These are phyloP conservation scores for Lecanosticta acicola DNA, from an alignment of 2,329 filamentous ascomycete species.

Conservation along the genomic window DNA sequence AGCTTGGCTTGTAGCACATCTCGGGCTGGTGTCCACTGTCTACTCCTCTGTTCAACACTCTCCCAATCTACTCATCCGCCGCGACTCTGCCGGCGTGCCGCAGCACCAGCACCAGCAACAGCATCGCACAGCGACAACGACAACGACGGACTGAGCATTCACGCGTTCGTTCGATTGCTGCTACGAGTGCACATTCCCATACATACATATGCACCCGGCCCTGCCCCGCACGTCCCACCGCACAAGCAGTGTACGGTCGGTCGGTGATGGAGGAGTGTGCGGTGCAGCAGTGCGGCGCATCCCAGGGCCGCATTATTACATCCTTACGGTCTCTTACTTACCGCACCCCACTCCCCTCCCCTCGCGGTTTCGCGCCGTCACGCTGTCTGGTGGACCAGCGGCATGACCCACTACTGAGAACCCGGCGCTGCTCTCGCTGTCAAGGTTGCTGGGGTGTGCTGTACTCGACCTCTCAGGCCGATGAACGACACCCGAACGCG, in stretches of 20 bases:
- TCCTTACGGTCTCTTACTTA: background rate
- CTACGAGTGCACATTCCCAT: background rate
- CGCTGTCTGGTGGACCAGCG: background rate
- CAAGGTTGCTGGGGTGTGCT: background rate
- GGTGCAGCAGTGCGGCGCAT: background rate
- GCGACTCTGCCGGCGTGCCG: too few species aligned
- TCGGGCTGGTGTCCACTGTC: conserved; percentile 7
- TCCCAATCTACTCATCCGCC: background rate
- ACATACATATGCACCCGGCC: background rate
- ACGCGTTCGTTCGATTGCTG: background rate
- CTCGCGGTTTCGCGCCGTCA: background rate
- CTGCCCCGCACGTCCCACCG: background rate
- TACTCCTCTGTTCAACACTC: too few species aligned
- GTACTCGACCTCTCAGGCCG: background rate
- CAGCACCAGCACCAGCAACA: background rate
- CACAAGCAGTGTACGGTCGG: background rate
- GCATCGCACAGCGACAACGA: background rate
- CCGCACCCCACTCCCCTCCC: too few species aligned
- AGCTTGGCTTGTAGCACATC: conserved; percentile 6
- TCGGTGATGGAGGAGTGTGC: too few species aligned
- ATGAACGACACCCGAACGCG: background rate
- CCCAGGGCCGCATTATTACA: background rate
- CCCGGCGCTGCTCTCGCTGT: background rate
- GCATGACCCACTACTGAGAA: background rate
- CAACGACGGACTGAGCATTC: background rate